Evolutionary conservation across 2,329 filamentous ascomycete species (phyloP).

Genomic region (Penicillium vulpinum): DNA sequence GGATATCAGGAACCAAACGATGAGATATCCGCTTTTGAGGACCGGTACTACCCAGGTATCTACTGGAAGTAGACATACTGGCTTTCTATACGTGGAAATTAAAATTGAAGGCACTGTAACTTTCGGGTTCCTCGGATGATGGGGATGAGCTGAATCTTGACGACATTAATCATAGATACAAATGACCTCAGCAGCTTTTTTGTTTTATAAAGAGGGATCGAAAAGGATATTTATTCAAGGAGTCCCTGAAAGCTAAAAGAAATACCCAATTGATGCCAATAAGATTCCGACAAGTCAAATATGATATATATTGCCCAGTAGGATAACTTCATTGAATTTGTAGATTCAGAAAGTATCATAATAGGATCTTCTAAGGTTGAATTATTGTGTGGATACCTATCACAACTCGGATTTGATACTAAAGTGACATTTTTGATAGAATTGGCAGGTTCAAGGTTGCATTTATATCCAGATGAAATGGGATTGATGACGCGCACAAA

Average conservation of each 20-base stretch:
- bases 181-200: too few species aligned
- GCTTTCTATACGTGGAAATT: not conserved
- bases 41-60: not conserved
- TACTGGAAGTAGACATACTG: not conserved
- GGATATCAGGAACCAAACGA: constrained; percentile 6
- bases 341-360: not conserved
- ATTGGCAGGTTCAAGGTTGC: constrained; percentile 12
- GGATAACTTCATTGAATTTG: not conserved
- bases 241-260: not conserved
- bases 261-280: too few species aligned
- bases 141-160: constrained; percentile 1
- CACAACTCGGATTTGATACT: not conserved
- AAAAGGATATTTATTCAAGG: not conserved
- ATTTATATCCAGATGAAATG: not conserved
- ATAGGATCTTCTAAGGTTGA: not conserved
- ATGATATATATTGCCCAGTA: not conserved
- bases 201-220: too few species aligned
- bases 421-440: not conserved
- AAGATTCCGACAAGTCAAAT: too few species aligned
- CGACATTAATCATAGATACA: constrained; percentile 2
- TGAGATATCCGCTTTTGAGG: constrained; percentile 18
- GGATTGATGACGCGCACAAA: constrained; percentile 27
- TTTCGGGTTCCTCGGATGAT: constrained; percentile 14
- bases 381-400: not conserved
- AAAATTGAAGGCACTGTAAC: constrained; percentile 3